Evolutionary conservation across 2,329 filamentous ascomycete species (phyloP).

Genomic region (Sclerotinia borealis): DNA sequence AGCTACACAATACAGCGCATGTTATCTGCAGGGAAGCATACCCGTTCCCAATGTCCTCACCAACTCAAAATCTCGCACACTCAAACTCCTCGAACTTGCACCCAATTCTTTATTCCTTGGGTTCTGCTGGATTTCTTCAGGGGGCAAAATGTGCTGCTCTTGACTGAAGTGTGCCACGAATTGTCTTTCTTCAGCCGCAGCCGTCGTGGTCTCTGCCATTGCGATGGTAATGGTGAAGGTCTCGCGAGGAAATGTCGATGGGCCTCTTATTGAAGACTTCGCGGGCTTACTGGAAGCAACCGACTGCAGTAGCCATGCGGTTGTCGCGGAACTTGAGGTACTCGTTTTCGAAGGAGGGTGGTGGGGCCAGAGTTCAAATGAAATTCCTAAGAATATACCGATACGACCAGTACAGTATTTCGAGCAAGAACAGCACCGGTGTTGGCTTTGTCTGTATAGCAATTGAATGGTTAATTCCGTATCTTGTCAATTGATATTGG

Average conservation of each 20-base stretch:
- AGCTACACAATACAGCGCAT: slow-evolving; percentile 8
- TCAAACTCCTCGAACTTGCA: slow-evolving; percentile 29
- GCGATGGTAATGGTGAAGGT: background rate
- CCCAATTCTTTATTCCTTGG: slow-evolving; percentile 27
- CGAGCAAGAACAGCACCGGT: background rate
- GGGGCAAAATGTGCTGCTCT: slow-evolving; percentile 19
- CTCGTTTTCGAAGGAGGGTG: background rate
- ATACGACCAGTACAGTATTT: background rate
- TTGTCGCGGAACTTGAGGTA: slow-evolving; percentile 3
- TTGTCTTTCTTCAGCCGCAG: slow-evolving; percentile 22
- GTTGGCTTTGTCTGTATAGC: background rate
- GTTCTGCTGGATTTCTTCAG: slow-evolving; percentile 24
- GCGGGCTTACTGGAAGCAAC: slow-evolving; percentile 5
- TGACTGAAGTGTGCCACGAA: slow-evolving; percentile 27
- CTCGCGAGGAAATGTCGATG: background rate
- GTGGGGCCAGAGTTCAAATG: slow-evolving; percentile 4
- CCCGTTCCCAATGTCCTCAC: slow-evolving; percentile 73
- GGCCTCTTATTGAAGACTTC: background rate
- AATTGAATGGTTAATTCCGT: background rate
- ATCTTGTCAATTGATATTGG: background rate
- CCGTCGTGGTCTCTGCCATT: slow-evolving; percentile 4
- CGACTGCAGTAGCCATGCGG: slow-evolving; percentile 11
- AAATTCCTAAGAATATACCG: background rate
- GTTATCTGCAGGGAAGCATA: slow-evolving; percentile 33
- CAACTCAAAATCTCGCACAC: slow-evolving; percentile 59